Evolutionary conservation across 2,329 filamentous ascomycete genomes (phyloP).

Genomic region (Beauveria scarabaeidicola): DNA sequence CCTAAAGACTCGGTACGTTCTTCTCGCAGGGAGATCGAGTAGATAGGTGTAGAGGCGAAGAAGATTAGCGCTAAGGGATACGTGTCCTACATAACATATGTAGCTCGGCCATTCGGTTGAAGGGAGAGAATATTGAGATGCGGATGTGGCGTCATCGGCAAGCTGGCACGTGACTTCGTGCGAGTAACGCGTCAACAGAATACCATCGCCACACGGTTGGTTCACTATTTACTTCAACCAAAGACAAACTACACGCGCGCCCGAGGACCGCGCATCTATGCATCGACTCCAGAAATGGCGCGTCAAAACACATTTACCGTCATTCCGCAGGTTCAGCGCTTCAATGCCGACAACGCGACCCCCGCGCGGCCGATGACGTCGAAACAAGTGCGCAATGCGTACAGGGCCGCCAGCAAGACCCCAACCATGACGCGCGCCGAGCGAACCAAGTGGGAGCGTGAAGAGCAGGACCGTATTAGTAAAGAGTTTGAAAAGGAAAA

Average conservation of each 20-base stretch:
- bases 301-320: constrained; percentile 37
- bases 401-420: constrained; percentile 25
- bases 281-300: constrained; percentile 21
- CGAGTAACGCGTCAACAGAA: constrained; percentile 8
- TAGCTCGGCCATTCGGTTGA: no score
- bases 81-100: no score
- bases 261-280: not conserved
- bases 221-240: not conserved
- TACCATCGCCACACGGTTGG: not conserved
- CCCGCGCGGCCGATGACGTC: constrained; percentile 31
- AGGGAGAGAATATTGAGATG: no score
- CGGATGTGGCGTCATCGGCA: not conserved
- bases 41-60: no score
- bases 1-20: no score
- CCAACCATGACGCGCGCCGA: constrained; percentile 33
- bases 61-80: no score
- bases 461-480: constrained; percentile 47
- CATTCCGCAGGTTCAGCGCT: constrained; percentile 26
- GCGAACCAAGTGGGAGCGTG: constrained; percentile 29
- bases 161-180: constrained; percentile 12
- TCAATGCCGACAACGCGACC: constrained; percentile 13
- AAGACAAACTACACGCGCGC: not conserved
- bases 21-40: no score
- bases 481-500: constrained; percentile 44
- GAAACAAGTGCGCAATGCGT: constrained; percentile 32